Conservation (phyloP, 129 eudicot genomes). For the Flaveria ramosissima region DNA sequence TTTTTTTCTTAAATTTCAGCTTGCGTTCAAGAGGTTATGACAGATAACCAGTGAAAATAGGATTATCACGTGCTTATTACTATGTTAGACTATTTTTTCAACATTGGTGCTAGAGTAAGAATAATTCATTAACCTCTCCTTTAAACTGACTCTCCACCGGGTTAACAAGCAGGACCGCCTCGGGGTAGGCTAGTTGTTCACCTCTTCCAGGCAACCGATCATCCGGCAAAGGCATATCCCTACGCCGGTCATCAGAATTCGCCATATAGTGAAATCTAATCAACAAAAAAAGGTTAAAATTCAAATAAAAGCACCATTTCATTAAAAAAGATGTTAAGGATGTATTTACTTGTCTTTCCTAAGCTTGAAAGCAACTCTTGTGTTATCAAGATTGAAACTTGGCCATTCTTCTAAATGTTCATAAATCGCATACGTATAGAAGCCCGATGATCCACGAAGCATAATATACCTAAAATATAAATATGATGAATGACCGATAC, state of each 20-base stretch:
- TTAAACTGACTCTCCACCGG: slow-evolving; percentile 53
- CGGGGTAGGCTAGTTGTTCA: slow-evolving; percentile 52
- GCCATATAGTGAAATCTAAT: slow-evolving; percentile 65
- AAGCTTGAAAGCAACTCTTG: slow-evolving; percentile 66
- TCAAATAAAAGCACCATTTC: not conserved
- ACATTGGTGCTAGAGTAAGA: not conserved
- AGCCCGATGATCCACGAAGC: slow-evolving; percentile 71
- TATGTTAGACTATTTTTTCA: no score
- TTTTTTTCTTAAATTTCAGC: no score
- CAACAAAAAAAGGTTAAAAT: not conserved
- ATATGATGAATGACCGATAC: not conserved
- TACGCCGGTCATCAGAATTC: slow-evolving; percentile 45
- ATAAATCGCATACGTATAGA: slow-evolving; percentile 63
- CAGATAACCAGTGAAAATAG: no score
- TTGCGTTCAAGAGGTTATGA: no score
- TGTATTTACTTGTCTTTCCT: slow-evolving; percentile 41
- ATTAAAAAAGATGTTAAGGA: not conserved
- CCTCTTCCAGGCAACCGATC: slow-evolving; percentile 55
- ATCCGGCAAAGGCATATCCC: slow-evolving; percentile 57
- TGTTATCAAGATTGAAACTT: slow-evolving; percentile 61
- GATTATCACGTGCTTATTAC: no score
- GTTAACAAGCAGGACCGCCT: slow-evolving; percentile 56
- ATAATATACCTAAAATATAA: slow-evolving; percentile 50
- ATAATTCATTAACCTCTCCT: slow-evolving; percentile 44
- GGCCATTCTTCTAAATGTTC: slow-evolving; percentile 65